Base-by-base conservation (phyloP, 129 eudicot genomes). In the Pulicaria dysenterica region DNA sequence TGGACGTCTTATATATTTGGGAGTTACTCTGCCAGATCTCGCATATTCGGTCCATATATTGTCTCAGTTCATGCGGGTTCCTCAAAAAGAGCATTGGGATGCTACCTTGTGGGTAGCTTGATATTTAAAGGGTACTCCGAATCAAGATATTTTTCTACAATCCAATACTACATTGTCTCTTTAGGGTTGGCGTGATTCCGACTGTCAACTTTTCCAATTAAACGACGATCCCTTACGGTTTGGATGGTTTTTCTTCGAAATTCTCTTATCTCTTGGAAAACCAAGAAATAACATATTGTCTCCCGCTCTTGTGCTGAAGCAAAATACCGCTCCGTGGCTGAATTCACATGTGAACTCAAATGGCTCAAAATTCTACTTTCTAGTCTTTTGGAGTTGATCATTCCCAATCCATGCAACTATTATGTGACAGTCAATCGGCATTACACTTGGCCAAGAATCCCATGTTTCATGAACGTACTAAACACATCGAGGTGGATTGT, bases 1-100 rank as follows among this genome's bases (percentile, higher is more conserved):
- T 8, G 80, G 80, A 3, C 67, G 73, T 0, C 81, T 67, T 10
- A 9, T 70, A 2, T 54, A 70, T 6, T 8, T 70, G 0, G 6
- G 51, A 0, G 8, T 70, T 3, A 70, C 42, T 1, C 10, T 40
- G 1, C 43, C 16, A n/a, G 16, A 67, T 24, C 41, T 67, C 1
- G 34, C 36, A 0, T 64, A 41, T 11, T 7, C 13, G 13, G 51
- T 64, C 5, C 69, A 64, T 10, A 43, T 65, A 4, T 3, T 65
- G 15, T 42, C 70, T 6, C 70, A 64, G 5, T 64, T 42, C 10
- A 64, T 64, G 53, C 50, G 43, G 3, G 37, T n/a, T 1, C 70
- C 54, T 6, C 14, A 16, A 1, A 4, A 0, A 3, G 40, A 65
- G 9, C 70, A 40, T 46, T 65, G 14, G 55, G 55, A 65, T 0